Evolutionary conservation across 495 filamentous ascomycete species (phyloP), one percentile per base, ranked within the genome.

Genomic region (Hypoxylon perforatum): DNA sequence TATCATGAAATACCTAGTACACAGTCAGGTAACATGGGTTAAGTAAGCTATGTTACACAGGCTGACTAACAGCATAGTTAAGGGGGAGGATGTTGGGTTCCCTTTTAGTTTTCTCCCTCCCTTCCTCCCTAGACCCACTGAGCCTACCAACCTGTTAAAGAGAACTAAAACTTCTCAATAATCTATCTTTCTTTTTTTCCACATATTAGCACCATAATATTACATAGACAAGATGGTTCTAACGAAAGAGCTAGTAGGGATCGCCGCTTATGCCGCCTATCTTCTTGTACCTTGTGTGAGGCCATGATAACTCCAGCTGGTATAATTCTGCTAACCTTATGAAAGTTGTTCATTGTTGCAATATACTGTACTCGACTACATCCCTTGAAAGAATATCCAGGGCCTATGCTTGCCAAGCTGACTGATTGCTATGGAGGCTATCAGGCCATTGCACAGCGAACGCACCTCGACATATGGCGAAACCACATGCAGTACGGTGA

Each of bases 401-500:
- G 84, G 0, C 84, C 84, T 0, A 67, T 78, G 10, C 50, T 81
- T 0, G 79, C 74, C 28, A 76, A 73, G 23, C 50, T 79, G n/a
- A 80, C 81, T 0, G 70, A 75, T 42, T 72, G 76, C 47, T 76
- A 80, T 57, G 48, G 60, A 2, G 74, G 72, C 7, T 78, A 79
- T 33, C 74, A 84, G 70, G 70, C 78, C 6, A 76, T 63, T 28
- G 65, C 65, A 49, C 74, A 77, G n/a, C 75, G 84, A 51, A 57
- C 72, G n/a, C 85, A 85, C 61, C 39, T 84, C 12, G 69, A 80
- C 18, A 74, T 81, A 22, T 70, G 57, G 35, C 47, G 70, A 12
- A 64, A 74, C 30, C 80, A 83, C 48, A 22, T 78, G 63, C 72
- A 73, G 70, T 83, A 84, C 41, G 80, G 81, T 70, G 58, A 45